Base-by-base conservation (phyloP, 1,139 yeast genomes). In the Blastobotrys malaysiensis region DNA sequence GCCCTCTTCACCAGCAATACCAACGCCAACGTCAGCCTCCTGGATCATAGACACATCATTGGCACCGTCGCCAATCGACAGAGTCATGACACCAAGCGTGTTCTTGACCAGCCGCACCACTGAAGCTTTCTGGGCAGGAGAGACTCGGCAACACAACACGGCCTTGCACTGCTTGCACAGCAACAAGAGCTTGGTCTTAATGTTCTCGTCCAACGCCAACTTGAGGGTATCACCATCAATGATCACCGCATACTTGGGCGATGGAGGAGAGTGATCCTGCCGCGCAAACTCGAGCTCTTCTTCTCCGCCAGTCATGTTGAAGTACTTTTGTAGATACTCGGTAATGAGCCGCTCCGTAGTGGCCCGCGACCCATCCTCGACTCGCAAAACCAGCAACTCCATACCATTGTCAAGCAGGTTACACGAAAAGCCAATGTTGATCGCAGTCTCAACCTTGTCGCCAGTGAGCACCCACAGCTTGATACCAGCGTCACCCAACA, bases 1-100 rank as follows among this genome's bases (percentile, higher is more conserved):
- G 63, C 99, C 99, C 77, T 93, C 99, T 72, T 89, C 95, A 69
- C 99, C 99, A 49, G 96, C 96, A 65, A 93, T 91, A 72, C 99
- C 99, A 49, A 93, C 95, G 61, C 99, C 99, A 45, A 95, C 93
- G 73, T 95, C 96, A 1, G 99, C 99, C 31, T 96, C 91, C 69
- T 93, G 98, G 61, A 93, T 93, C 99, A 93, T 93, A 4, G 98
- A 95, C 60, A 93, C 99, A 73, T 93, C 99, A 68, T 93, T 93
- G 43, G 99, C 95, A 57, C 99, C 99, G 70, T 93, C 99, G 57
- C 99, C 99, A 69, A 93, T 88, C 1, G 98, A 96, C 60, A 93
- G 74, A 1, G 97, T 86, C 87, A 87, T 87, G 49, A 88, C 96
- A 58, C 82, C 87, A 59, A 93, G 77, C 9, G 90, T 83, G 20